A percentile compares a stretch with the other conserved stretches of the same genome.
Conservation (phyloP, 2,329 filamentous ascomycete genomes). For the Lecanicillium sp. region DNA sequence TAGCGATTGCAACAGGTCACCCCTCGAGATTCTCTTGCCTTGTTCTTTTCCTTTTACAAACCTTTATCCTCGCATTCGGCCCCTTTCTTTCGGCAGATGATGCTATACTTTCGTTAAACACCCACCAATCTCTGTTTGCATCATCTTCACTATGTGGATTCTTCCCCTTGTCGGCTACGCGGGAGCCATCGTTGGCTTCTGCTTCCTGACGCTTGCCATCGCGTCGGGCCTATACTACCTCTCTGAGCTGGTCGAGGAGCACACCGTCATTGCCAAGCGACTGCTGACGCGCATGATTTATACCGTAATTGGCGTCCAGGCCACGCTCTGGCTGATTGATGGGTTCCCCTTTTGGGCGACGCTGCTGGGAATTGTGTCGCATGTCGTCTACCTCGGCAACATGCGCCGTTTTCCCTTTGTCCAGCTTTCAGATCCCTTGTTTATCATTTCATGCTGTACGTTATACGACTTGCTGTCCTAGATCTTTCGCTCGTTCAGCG, state of each 20-base stretch:
- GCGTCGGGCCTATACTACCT: constrained; percentile 98
- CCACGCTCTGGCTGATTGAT: constrained; percentile 71
- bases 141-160: constrained; percentile 71
- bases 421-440: constrained; percentile 78
- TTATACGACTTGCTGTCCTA: constrained; percentile 4
- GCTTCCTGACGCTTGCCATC: constrained; percentile 89
- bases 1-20: not conserved
- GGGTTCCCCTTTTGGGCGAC: constrained; percentile 73
- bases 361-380: constrained; percentile 66
- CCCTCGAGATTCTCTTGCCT: not conserved
- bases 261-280: constrained; percentile 85
- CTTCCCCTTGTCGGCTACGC: constrained; percentile 84
- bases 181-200: constrained; percentile 81
- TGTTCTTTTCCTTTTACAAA: not conserved
- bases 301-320: constrained; percentile 63
- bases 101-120: constrained; percentile 8
- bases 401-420: constrained; percentile 69
- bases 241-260: constrained; percentile 94
- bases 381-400: constrained; percentile 83
- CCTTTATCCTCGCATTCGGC: too few species aligned
- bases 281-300: constrained; percentile 84
- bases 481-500: not conserved
- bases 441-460: constrained; percentile 73
- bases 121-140: constrained; percentile 7
- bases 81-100: too few species aligned